These are phyloP conservation scores for Coemansia furcata DNA, from an alignment of 192 early-diverging fungal species.

Conservation along the genomic window DNA sequence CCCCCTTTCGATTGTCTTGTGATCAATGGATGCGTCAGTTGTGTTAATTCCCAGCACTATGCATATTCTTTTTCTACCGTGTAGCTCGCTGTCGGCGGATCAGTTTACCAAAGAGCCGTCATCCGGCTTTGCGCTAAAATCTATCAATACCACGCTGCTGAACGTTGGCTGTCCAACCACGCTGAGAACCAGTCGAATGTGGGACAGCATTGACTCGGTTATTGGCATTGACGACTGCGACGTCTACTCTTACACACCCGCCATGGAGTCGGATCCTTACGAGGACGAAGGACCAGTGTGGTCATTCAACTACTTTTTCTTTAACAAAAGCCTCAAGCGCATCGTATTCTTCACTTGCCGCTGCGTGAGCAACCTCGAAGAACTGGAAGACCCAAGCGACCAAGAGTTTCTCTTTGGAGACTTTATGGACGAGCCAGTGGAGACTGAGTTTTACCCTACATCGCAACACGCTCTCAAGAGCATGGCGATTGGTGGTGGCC, in stretches of 20 bases:
- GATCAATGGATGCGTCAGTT: neutral
- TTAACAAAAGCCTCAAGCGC: conserved; percentile 85
- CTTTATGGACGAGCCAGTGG: conserved; percentile 35
- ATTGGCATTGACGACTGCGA: conserved; percentile 83
- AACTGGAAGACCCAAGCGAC: conserved; percentile 41
- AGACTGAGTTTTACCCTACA: conserved; percentile 37
- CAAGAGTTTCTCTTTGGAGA: conserved; percentile 47
- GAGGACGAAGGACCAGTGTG: conserved; percentile 86
- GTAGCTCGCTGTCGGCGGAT: conserved; percentile 54
- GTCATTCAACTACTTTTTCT: conserved; percentile 98
- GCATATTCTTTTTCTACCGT: conserved; percentile 1
- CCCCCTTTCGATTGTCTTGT: conserved; percentile 7
- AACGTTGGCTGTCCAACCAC: conserved; percentile 64
- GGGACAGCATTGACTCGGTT: conserved; percentile 84
- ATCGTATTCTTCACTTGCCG: conserved; percentile 91
- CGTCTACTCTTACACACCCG: conserved; percentile 89
- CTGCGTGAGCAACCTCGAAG: conserved; percentile 76
- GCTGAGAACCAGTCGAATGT: conserved; percentile 60
- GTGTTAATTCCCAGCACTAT: neutral
- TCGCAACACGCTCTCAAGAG: conserved; percentile 33
- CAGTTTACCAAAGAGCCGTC: conserved; percentile 66
- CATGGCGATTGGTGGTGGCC: conserved; percentile 33
- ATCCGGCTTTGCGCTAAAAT: conserved; percentile 69
- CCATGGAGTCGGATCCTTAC: conserved; percentile 86
- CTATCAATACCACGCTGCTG: conserved; percentile 82